phyloP scores from a whole-genome alignment of 345 rosid species.

The Brassica nigra region DNA sequence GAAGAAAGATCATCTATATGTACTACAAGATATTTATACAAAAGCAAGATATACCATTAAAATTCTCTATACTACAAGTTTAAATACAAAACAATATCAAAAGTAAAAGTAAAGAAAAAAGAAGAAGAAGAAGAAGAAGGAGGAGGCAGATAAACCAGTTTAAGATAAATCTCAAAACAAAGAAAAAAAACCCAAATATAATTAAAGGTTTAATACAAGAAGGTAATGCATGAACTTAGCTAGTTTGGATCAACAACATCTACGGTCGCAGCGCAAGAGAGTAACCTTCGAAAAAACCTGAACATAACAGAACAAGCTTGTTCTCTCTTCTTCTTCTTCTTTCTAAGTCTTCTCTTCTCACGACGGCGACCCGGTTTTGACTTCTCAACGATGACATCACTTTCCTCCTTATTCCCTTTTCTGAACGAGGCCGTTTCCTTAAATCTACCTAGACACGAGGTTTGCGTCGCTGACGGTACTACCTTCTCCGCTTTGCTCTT shows the following conservation, averaged over 20 bases:
- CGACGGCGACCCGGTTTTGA: slow-evolving; percentile 44
- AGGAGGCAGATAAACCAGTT: not conserved
- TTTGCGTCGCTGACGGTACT: not conserved
- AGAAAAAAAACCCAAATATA: not conserved
- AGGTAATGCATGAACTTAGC: not conserved
- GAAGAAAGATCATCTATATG: not conserved
- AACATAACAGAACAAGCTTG: slow-evolving; percentile 54
- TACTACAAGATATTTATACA: not conserved
- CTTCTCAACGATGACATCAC: slow-evolving; percentile 26
- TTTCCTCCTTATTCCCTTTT: slow-evolving; percentile 30
- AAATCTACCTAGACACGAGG: slow-evolving; percentile 48
- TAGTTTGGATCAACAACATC: slow-evolving; percentile 47
- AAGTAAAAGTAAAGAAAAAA: not conserved
- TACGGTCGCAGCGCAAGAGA: slow-evolving; percentile 49
- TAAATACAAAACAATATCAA: slow-evolving; percentile 19
- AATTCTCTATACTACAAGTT: slow-evolving; percentile 10
- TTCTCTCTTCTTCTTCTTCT: slow-evolving; percentile 46
- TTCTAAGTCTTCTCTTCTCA: slow-evolving; percentile 49
- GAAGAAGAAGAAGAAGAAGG: not conserved
- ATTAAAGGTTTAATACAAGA: slow-evolving; percentile 1
- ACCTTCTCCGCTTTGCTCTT: slow-evolving; percentile 20
- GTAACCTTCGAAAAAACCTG: slow-evolving; percentile 47
- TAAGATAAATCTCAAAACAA: not conserved
- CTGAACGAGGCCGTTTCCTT: slow-evolving; percentile 38
- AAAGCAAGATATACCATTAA: slow-evolving; percentile 12